Conservation (phyloP, 148 eudicot species). For the Rhododendron vialii region DNA sequence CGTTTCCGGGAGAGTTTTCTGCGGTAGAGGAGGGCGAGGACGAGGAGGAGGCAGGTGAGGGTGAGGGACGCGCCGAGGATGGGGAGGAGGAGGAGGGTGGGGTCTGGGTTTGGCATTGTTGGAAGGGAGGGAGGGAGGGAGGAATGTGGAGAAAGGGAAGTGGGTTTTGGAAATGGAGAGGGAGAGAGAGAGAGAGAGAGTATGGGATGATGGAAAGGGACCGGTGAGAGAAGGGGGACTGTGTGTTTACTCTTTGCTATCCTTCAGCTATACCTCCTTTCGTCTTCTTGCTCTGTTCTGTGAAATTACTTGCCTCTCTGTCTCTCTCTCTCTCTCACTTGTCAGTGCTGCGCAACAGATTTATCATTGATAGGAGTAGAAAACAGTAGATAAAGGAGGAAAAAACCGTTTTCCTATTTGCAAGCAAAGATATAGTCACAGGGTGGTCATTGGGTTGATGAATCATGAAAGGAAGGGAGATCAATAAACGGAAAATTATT, state of each 20-base stretch:
- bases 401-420: background rate
- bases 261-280: background rate
- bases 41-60: constrained; percentile 33
- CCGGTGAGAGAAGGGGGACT: background rate
- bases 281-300: background rate
- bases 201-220: constrained; percentile 4
- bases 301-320: background rate
- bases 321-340: background rate
- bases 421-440: background rate
- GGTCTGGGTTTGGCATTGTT: background rate
- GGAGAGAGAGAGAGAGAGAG: background rate
- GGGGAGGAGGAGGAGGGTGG: constrained; percentile 31
- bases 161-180: background rate
- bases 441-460: background rate
- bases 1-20: constrained; percentile 47
- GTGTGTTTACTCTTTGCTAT: background rate
- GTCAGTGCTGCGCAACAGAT: background rate
- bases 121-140: background rate
- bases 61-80: constrained; percentile 32
- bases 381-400: background rate
- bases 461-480: background rate
- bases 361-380: background rate
- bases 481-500: too few species aligned
- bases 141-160: background rate
- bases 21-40: constrained; percentile 43